Evolutionary conservation across 768 basidiomycete species (phyloP), one percentile per base, ranked within the genome.

Genomic region (Megacollybia marginata): DNA sequence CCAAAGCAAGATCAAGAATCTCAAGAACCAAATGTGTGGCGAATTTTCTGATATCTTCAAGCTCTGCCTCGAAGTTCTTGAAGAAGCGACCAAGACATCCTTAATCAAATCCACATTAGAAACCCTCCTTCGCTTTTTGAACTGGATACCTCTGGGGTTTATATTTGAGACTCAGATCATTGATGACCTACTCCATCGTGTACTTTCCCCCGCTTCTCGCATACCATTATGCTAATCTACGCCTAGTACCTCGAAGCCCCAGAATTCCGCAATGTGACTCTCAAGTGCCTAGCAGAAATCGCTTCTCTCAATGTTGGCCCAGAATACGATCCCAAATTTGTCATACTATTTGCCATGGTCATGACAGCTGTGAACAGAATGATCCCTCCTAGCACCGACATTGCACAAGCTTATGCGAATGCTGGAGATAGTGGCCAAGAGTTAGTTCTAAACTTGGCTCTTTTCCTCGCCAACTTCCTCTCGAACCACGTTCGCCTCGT

Each of bases 161-260:
- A 97, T 99, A 58, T 99, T 98, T 60, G 96, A 98, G 69, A 98
- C 96, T 1, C 90, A 87, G 33, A 86, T 99, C 58, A 97, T 98
- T 54, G 96, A 99, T 66, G 78, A 91, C 48, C 76, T 99, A 15
- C 78, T 98, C 33, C 86, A 83, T 62, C 81, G 95, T 58, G 94
- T 96, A 69, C 67, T 88, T 77, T 33, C 23, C 18, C 42, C 49
- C 34, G 28, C 19, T 56, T 45, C 44, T 47, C 36, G 42, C 40
- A 54, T 47, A 42, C 48, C 47, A 33, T 50, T 52, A 35, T 35
- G 60, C 47, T 54, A 20, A 31, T n/a, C 43, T 44, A 28, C 15
- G 13, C 32, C 2, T 62, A 97, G 94, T 98, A 98, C 73, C 79
- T 99, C 36, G 95, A 98, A 69, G 85, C 88, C 2, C 86, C 92